Evolutionary conservation across 768 basidiomycete genomes (phyloP).

Genomic region (Mycena kentingensis): DNA sequence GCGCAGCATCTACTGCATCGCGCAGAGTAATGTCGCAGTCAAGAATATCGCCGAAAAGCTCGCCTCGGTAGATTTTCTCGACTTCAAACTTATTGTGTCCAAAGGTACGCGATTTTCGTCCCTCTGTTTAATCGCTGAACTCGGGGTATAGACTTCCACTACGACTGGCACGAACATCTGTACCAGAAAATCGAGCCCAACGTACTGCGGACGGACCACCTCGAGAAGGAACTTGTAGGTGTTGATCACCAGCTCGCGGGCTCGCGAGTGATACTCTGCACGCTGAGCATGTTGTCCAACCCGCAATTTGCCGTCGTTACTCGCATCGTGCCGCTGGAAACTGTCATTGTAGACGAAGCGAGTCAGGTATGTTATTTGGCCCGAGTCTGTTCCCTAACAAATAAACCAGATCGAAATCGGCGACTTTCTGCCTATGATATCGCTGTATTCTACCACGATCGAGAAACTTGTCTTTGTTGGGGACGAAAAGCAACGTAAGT

Average conservation of each 20-base stretch:
- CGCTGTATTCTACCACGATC: slow-evolving; percentile 30
- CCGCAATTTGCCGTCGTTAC: background rate
- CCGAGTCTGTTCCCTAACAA: too few species aligned
- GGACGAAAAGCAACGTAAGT: slow-evolving; percentile 41
- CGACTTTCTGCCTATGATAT: slow-evolving; percentile 20
- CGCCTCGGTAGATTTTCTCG: slow-evolving; percentile 29
- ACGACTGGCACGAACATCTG: slow-evolving; percentile 55
- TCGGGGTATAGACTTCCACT: slow-evolving; percentile 36
- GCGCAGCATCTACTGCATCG: slow-evolving; percentile 40
- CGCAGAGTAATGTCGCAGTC: slow-evolving; percentile 54
- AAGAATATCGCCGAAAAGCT: slow-evolving; percentile 57
- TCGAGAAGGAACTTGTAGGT: slow-evolving; percentile 23
- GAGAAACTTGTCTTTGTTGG: slow-evolving; percentile 39
- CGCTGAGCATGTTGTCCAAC: slow-evolving; percentile 48
- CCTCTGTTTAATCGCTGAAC: too few species aligned
- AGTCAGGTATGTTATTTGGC: slow-evolving; percentile 1
- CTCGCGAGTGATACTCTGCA: slow-evolving; percentile 46
- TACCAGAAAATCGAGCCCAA: slow-evolving; percentile 37
- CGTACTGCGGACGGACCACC: slow-evolving; percentile 40
- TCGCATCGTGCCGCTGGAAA: slow-evolving; percentile 26
- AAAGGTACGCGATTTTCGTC: slow-evolving; percentile 29
- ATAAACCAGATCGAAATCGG: slow-evolving; percentile 40
- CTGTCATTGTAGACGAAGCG: slow-evolving; percentile 38
- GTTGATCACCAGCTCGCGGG: slow-evolving; percentile 28
- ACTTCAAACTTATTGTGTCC: slow-evolving; percentile 47